phyloP scores from a whole-genome alignment of 257 asterid genomes.

The Haberlea rhodopensis region DNA sequence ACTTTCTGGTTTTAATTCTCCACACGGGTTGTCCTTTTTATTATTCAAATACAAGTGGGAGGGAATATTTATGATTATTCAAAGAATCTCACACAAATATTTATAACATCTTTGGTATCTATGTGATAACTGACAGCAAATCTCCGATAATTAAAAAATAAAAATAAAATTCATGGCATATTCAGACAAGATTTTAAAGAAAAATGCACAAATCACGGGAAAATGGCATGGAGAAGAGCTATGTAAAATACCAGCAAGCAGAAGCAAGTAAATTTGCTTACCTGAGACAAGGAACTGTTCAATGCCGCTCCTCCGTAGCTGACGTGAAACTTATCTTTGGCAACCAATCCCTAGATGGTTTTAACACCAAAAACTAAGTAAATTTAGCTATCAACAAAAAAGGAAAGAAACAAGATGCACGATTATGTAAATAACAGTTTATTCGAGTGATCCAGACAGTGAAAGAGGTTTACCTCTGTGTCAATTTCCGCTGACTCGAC shows the following conservation, averaged over 20 bases:
- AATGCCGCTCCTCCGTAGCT: slow-evolving; percentile 90
- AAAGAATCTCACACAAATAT: no score
- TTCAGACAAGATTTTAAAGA: neutral
- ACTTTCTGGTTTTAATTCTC: no score
- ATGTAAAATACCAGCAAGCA: slow-evolving; percentile 5
- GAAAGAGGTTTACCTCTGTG: slow-evolving; percentile 90
- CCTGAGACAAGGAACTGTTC: slow-evolving; percentile 94
- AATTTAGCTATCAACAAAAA: slow-evolving; percentile 3
- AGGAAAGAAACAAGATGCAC: neutral
- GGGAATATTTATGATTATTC: no score
- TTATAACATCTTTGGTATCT: no score
- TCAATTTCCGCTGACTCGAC: slow-evolving; percentile 98
- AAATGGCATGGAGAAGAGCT: neutral
- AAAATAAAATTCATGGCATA: no score
- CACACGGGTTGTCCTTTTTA: no score
- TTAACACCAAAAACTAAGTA: slow-evolving; percentile 20
- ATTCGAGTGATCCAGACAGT: neutral
- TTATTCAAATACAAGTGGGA: no score
- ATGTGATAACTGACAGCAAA: no score
- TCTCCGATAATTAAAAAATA: no score
- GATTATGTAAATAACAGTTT: neutral
- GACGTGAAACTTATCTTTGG: slow-evolving; percentile 92
- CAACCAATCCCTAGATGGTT: slow-evolving; percentile 73
- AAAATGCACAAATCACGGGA: neutral
- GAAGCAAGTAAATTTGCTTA: slow-evolving; percentile 23